phyloP scores from a whole-genome alignment of 176 grass and related monocot species.

The Phoenix dactylifera region DNA sequence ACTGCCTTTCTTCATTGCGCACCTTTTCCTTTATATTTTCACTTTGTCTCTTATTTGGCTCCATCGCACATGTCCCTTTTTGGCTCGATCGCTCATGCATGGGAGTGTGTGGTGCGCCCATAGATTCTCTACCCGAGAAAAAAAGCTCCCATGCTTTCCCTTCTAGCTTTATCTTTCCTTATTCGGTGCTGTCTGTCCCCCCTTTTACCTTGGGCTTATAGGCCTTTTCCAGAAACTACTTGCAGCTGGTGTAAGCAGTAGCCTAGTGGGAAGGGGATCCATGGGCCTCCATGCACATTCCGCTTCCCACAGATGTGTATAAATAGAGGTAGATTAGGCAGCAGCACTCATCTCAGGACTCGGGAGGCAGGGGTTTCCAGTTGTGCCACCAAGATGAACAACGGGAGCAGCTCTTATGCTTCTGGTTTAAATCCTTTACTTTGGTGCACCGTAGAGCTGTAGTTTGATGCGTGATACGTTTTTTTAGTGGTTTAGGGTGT shows the following conservation, averaged over 20 bases:
- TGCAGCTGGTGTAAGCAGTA: too few relatives aligned
- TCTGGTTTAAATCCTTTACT: conserved; percentile 29
- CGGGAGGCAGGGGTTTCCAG: too few relatives aligned
- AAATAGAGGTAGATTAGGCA: conserved; percentile 1
- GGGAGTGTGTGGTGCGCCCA: conserved; percentile 6
- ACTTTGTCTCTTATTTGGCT: conserved; percentile 10
- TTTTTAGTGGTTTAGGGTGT: background rate
- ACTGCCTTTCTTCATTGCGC: conserved; percentile 4
- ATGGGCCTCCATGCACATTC: background rate
- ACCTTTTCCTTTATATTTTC: background rate
- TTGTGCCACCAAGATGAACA: conserved; percentile 35
- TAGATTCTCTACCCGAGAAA: conserved; percentile 29
- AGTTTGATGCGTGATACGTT: background rate
- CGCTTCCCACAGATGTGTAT: background rate
- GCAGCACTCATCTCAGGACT: background rate
- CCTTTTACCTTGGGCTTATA: conserved; percentile 10
- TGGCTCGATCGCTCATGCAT: background rate
- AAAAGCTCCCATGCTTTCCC: conserved; percentile 32
- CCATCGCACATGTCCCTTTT: too few relatives aligned
- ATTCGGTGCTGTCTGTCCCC: conserved; percentile 24
- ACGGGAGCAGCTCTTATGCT: conserved; percentile 40
- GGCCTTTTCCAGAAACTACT: too few relatives aligned
- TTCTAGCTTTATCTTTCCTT: conserved; percentile 35
- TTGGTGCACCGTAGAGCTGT: too few relatives aligned
- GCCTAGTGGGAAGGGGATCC: background rate